Conservation (phyloP, 1,284 basidiomycete species). For the Sporisorium scitamineum region DNA sequence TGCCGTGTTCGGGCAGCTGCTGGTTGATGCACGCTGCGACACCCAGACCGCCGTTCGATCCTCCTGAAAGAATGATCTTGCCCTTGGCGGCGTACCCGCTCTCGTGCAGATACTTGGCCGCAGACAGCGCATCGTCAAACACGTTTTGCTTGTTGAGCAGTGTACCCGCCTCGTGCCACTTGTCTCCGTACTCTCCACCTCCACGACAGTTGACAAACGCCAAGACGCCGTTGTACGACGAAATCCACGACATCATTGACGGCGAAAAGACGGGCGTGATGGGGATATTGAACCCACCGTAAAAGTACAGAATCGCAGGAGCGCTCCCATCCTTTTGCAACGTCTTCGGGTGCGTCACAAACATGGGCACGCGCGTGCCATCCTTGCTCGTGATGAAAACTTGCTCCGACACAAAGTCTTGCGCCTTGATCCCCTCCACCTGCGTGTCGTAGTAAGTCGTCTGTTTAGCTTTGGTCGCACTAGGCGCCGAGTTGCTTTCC, state of each 20-base stretch:
- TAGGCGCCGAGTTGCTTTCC: slow-evolving; percentile 59
- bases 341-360: slow-evolving; percentile 81
- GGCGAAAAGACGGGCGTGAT: slow-evolving; percentile 81
- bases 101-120: slow-evolving; percentile 78
- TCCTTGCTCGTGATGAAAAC: slow-evolving; percentile 77
- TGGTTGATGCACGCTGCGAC: slow-evolving; percentile 84
- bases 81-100: slow-evolving; percentile 79
- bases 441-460: slow-evolving; percentile 76
- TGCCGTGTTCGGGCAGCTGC: slow-evolving; percentile 81
- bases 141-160: slow-evolving; percentile 74
- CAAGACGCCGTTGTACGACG: slow-evolving; percentile 80
- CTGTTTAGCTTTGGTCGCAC: slow-evolving; percentile 31
- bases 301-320: slow-evolving; percentile 82
- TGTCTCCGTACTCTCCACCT: slow-evolving; percentile 86
- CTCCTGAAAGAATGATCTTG: slow-evolving; percentile 80
- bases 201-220: slow-evolving; percentile 77
- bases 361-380: slow-evolving; percentile 86
- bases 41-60: slow-evolving; percentile 74
- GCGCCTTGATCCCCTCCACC: slow-evolving; percentile 77
- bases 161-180: slow-evolving; percentile 70
- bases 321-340: slow-evolving; percentile 81
- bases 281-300: slow-evolving; percentile 73
- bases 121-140: slow-evolving; percentile 77
- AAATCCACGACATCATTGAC: slow-evolving; percentile 80
- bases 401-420: slow-evolving; percentile 81